These are phyloP conservation scores for Bruguiera sexangula DNA, from an alignment of 345 rosid genomes.

Conservation along the genomic window DNA sequence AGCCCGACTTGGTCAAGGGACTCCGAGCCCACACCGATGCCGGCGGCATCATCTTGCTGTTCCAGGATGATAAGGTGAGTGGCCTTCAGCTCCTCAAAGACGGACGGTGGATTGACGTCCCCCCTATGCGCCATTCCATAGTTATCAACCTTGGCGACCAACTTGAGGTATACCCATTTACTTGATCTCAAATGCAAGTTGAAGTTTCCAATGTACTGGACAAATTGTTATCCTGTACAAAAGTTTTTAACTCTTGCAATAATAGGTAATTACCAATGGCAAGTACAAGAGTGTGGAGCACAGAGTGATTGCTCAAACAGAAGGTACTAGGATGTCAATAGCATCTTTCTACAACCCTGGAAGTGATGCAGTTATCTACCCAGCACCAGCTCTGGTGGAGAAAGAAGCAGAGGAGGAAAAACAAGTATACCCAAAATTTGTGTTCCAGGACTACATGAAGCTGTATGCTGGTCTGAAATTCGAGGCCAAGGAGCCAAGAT, in stretches of 20 bases:
- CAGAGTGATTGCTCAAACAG: slow-evolving; percentile 72
- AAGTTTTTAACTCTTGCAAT: background rate
- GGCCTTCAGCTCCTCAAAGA: slow-evolving; percentile 95
- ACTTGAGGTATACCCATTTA: slow-evolving; percentile 53
- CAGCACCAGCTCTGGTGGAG: slow-evolving; percentile 65
- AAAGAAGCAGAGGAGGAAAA: slow-evolving; percentile 42
- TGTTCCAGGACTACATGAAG: slow-evolving; percentile 91
- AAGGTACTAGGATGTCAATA: slow-evolving; percentile 77
- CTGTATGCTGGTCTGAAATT: slow-evolving; percentile 70
- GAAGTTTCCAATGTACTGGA: background rate
- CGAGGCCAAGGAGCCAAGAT: slow-evolving; percentile 90
- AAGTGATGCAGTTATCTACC: slow-evolving; percentile 72
- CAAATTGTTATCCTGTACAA: background rate
- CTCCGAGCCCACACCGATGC: slow-evolving; percentile 96
- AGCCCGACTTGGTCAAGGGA: slow-evolving; percentile 85
- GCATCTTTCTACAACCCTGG: slow-evolving; percentile 97
- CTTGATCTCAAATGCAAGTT: background rate
- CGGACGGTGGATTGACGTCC: slow-evolving; percentile 85
- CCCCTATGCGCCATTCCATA: slow-evolving; percentile 89
- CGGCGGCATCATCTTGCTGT: slow-evolving; percentile 82
- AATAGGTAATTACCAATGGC: slow-evolving; percentile 85
- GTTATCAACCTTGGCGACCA: slow-evolving; percentile 97
- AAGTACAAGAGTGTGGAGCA: slow-evolving; percentile 89
- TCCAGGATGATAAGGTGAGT: slow-evolving; percentile 82
- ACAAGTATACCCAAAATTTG: slow-evolving; percentile 63